Evolutionary conservation across 768 basidiomycete genomes (phyloP).

Genomic region (Suillus decipiens): DNA sequence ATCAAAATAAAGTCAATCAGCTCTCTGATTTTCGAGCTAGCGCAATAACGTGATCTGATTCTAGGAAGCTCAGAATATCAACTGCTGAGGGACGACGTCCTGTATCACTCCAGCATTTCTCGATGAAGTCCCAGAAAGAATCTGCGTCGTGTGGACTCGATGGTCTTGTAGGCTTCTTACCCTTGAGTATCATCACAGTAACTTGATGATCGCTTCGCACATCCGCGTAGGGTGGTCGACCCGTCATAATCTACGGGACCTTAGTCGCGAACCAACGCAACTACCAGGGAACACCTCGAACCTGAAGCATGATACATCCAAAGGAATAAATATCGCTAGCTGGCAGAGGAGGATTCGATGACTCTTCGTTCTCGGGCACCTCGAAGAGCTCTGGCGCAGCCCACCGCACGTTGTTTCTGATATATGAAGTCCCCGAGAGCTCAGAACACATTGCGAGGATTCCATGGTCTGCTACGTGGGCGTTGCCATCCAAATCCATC

Average conservation of each 20-base stretch:
- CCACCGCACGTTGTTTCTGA: constrained; percentile 39
- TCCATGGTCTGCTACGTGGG: constrained; percentile 40
- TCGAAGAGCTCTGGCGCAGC: constrained; percentile 43
- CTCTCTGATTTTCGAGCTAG: background rate
- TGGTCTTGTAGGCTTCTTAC: constrained; percentile 14
- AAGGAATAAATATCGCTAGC: constrained; percentile 30
- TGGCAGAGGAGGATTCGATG: background rate
- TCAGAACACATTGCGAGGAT: constrained; percentile 33
- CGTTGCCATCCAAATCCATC: constrained; percentile 32
- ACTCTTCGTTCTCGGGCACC: constrained; percentile 17
- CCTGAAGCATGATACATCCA: constrained; percentile 32
- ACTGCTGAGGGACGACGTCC: constrained; percentile 20
- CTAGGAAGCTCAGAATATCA: constrained; percentile 16
- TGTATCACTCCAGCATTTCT: constrained; percentile 24
- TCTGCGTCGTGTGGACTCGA: constrained; percentile 21
- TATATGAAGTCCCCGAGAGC: constrained; percentile 18
- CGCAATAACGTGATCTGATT: background rate
- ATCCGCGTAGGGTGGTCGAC: constrained; percentile 26
- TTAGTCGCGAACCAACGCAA: background rate
- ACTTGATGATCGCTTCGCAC: constrained; percentile 25
- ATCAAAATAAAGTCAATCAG: background rate
- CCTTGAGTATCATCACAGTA: constrained; percentile 22
- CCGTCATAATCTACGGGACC: constrained; percentile 21
- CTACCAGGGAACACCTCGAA: background rate
- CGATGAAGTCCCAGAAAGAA: constrained; percentile 24